These are phyloP conservation scores for Phellinidium pouzarii DNA, from an alignment of 1,284 basidiomycete genomes.

Conservation along the genomic window DNA sequence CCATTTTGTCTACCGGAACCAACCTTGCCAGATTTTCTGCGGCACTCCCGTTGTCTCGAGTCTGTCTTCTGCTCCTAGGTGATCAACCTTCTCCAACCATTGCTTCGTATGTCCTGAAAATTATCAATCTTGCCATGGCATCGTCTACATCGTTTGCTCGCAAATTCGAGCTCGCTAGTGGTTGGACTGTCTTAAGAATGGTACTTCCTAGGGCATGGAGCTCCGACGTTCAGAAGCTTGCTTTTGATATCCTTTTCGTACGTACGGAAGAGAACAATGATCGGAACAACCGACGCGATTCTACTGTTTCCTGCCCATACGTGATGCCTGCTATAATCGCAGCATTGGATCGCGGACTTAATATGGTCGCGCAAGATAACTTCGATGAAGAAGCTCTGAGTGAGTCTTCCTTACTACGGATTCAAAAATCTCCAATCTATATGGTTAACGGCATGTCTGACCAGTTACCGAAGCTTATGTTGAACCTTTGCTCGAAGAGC, in stretches of 20 bases:
- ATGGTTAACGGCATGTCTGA: too few species aligned
- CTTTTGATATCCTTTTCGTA: slow-evolving; percentile 61
- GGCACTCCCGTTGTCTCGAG: slow-evolving; percentile 65
- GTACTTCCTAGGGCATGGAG: slow-evolving; percentile 67
- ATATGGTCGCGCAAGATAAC: slow-evolving; percentile 31
- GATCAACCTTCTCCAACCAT: slow-evolving; percentile 55
- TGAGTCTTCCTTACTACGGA: slow-evolving; percentile 22
- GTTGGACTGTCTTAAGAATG: slow-evolving; percentile 63
- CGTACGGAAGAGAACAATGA: slow-evolving; percentile 21
- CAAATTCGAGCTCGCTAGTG: slow-evolving; percentile 71
- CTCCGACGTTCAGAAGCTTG: slow-evolving; percentile 50
- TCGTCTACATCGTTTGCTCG: slow-evolving; percentile 53
- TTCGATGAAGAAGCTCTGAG: slow-evolving; percentile 23
- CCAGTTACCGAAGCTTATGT: slow-evolving; percentile 38
- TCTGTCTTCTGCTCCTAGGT: slow-evolving; percentile 67
- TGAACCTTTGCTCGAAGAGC: slow-evolving; percentile 56
- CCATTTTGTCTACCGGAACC: slow-evolving; percentile 45
- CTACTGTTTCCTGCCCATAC: slow-evolving; percentile 48
- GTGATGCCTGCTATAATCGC: slow-evolving; percentile 64
- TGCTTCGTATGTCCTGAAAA: slow-evolving; percentile 50
- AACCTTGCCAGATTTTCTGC: slow-evolving; percentile 58
- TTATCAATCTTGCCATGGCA: slow-evolving; percentile 50
- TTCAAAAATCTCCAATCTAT: slow-evolving; percentile 3
- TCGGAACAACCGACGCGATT: slow-evolving; percentile 17
- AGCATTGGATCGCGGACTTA: slow-evolving; percentile 41